Evolutionary conservation across 129 eudicot genomes (phyloP).

Genomic region (Dittrichia graveolens): DNA sequence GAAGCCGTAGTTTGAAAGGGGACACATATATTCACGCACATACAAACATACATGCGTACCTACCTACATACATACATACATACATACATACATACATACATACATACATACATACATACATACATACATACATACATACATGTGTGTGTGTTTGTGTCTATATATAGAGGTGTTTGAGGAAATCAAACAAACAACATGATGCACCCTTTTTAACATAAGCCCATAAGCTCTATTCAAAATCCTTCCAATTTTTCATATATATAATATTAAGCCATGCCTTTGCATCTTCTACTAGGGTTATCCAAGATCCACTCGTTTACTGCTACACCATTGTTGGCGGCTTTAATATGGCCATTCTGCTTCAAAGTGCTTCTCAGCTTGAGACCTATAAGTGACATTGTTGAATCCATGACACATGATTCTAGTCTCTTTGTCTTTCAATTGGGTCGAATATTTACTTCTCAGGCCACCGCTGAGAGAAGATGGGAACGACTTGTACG

Average conservation of each 20-base stretch:
- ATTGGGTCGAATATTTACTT: constrained; percentile 29
- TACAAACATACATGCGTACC: neutral
- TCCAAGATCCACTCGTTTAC: constrained; percentile 3
- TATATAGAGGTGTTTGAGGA: neutral
- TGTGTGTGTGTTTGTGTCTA: neutral
- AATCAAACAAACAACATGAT: neutral
- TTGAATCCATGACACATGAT: constrained; percentile 17
- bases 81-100: neutral
- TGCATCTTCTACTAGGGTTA: constrained; percentile 30
- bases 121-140: constrained; percentile 3
- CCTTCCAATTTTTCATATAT: neutral
- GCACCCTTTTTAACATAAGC: neutral
- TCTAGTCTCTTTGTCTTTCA: constrained; percentile 52
- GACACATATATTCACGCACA: no score
- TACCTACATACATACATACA: neutral
- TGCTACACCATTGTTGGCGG: constrained; percentile 34
- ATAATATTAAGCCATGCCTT: constrained; percentile 30
- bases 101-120: neutral
- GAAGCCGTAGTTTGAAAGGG: no score
- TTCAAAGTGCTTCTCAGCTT: constrained; percentile 41
- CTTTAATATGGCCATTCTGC: constrained; percentile 55
- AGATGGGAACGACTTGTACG: constrained; percentile 42
- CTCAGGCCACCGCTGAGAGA: neutral
- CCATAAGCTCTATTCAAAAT: neutral
- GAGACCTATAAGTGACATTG: constrained; percentile 38